These are phyloP conservation scores for Mesembryanthemum crystallinum DNA, from an alignment of 148 eudicot genomes.

Conservation along the genomic window DNA sequence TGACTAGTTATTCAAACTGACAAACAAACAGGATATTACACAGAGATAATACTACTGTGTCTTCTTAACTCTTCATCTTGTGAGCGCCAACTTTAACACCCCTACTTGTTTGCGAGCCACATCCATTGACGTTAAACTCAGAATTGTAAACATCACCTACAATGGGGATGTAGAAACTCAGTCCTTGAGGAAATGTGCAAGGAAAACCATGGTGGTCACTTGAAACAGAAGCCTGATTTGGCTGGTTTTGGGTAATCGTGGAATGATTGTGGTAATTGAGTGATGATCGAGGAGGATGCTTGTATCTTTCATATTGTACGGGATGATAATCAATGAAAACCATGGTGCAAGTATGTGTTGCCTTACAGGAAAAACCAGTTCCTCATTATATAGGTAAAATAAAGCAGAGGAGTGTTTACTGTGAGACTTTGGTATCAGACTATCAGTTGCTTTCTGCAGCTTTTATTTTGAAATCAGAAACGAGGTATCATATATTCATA, in stretches of 20 bases:
- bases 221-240: neutral
- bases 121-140: conserved; percentile 20
- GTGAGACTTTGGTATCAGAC: too few relatives aligned
- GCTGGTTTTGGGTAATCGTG: neutral
- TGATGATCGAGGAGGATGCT: conserved; percentile 16
- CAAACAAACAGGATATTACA: too few relatives aligned
- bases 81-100: too few relatives aligned
- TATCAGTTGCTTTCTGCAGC: too few relatives aligned
- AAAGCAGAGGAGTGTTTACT: too few relatives aligned
- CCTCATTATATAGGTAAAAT: neutral
- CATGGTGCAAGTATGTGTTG: neutral
- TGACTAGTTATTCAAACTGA: too few relatives aligned
- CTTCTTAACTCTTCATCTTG: too few relatives aligned
- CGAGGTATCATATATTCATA: too few relatives aligned
- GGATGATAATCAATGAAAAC: conserved; percentile 27
- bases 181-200: conserved; percentile 12
- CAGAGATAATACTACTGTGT: too few relatives aligned
- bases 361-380: neutral
- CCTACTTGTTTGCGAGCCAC: conserved; percentile 17
- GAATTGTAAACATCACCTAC: conserved; percentile 24
- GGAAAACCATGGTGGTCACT: conserved; percentile 5
- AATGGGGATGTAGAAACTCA: conserved; percentile 6
- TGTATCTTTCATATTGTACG: conserved; percentile 21
- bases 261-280: neutral
- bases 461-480: too few relatives aligned